Base-by-base conservation (phyloP, 257 asterid genomes). In the Gentiana dahurica region DNA sequence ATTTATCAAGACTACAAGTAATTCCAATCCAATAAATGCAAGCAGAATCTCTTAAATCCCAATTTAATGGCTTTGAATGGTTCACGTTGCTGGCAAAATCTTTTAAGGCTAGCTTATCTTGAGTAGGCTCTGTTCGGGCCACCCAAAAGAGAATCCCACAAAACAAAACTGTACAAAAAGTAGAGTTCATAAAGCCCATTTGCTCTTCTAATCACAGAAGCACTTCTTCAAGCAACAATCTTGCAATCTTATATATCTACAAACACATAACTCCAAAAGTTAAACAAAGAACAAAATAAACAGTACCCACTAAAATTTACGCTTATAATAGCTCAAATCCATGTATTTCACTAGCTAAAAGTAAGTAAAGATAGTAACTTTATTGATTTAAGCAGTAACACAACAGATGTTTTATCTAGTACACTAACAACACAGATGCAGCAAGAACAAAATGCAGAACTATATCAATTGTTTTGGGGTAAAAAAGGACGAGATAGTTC, bases 21-120 rank as follows among this genome's bases (percentile, higher is more conserved):
- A 91, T 77, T 8, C 98, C 98, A 41, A 64, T 67, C 98, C 98
- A 91, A 34, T 38, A 57, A 69, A 8, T 60, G 51, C 98, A 91
- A 62, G 68, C 93, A 49, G 94, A 73, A 60, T 77, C 68, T 37
- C 71, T 69, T 52, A 48, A 67, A 52, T 75, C 77, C 98, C 98
- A 91, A 51, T 88, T 88, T 68, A 88, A 65, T 41, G 61, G 51
- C 53, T 77, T 64, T 0, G 93, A 73, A 45, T 71, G 87, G 58
- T 57, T 9, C 11, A 71, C 65, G 46, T 69, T 74, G 8, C 54
- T 33, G 6, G 74, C 64, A 64, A 91, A 91, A 72, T 87, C 94
- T 50, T 87, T 90, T 78, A 91, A 58, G 3, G 95, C 94, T 34
- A 55, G 75, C 64, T 81, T 80, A 68, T 92, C 99, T 68, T 81